Evolutionary conservation across 75 land plant genomes (phyloP), one percentile per base, ranked within the genome.

Genomic region (Cunninghamia lanceolata): DNA sequence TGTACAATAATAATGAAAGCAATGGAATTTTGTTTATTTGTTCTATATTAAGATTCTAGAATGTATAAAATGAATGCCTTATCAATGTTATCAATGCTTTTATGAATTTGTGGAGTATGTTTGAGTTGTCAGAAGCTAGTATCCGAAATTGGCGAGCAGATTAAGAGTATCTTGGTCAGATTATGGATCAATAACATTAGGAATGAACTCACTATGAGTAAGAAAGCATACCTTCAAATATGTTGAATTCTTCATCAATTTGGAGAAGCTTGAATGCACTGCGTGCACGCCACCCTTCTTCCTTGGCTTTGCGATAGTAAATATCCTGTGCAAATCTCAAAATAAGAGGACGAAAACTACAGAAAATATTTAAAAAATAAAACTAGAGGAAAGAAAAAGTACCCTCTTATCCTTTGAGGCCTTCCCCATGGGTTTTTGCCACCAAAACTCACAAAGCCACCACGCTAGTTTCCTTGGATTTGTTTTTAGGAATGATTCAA

Each of bases 221-320:
- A n/a, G 32, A 32, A 80, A 73, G 8, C 54, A 70, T 45, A 90
- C 99, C 99, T 92, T 94, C 91, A 83, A 98, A 93, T 43, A 98
- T 93, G 63, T 95, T 93, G 85, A 98, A 98, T 73, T 98, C 99
- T 86, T 96, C 99, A 83, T 98, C 99, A 40, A 98, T 98, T 84
- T 98, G 99, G 56, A 98, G 94, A 39, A 98, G 97, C 90, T 98
- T 98, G 89, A 98, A 98, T 63, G 99, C 99, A 85, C 99, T 96
- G 47, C 99, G 91, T 53, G 99, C 99, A 63, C 99, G 91, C 99
- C 99, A 98, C 16, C 99, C 99, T 89, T 98, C 99, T 84, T 98
- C 99, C 84, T 98, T 98, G 47, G 99, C 99, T 89, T 98, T 98
- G 19, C 99, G 89, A 80, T 98, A 98, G 75, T 98, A 98, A 11